phyloP scores from a whole-genome alignment of 345 rosid genomes.

The Kernera saxatilis region DNA sequence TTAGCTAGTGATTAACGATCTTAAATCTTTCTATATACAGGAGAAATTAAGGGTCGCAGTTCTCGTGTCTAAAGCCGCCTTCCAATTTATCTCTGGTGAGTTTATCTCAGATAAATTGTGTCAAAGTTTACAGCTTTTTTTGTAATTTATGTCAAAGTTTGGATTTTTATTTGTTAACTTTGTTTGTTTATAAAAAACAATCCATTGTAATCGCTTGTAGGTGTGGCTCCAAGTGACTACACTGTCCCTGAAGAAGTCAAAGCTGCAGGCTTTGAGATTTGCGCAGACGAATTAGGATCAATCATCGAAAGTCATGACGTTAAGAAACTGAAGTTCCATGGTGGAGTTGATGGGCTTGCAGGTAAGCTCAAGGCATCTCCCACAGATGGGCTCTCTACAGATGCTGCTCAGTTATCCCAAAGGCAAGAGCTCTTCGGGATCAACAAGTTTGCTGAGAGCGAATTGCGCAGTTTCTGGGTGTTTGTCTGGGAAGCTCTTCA shows the following conservation, averaged over 20 bases:
- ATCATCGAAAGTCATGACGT: constrained; percentile 75
- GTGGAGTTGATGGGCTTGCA: constrained; percentile 65
- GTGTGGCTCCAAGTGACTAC: constrained; percentile 68
- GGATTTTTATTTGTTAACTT: not conserved
- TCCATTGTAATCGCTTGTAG: constrained; percentile 34
- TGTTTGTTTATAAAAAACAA: not conserved
- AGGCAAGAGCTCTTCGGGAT: constrained; percentile 75
- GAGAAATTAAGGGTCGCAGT: constrained; percentile 86
- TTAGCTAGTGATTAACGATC: constrained; percentile 2
- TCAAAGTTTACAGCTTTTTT: not conserved
- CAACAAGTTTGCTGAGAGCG: constrained; percentile 77
- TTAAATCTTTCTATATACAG: constrained; percentile 34
- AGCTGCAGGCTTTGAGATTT: constrained; percentile 75
- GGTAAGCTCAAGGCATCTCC: constrained; percentile 60
- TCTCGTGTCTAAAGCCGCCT: constrained; percentile 86
- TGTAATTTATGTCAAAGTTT: constrained; percentile 5
- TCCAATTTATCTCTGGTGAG: constrained; percentile 75
- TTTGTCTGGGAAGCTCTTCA: constrained; percentile 96
- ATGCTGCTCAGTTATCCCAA: constrained; percentile 30
- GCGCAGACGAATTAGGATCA: constrained; percentile 83
- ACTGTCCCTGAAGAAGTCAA: constrained; percentile 72
- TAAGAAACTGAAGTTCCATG: constrained; percentile 72
- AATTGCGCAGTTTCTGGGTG: constrained; percentile 59
- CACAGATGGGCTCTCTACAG: constrained; percentile 45
- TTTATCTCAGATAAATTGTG: not conserved